Conservation (phyloP, 805 yeast genomes). For the Candida parachauliodes region DNA sequence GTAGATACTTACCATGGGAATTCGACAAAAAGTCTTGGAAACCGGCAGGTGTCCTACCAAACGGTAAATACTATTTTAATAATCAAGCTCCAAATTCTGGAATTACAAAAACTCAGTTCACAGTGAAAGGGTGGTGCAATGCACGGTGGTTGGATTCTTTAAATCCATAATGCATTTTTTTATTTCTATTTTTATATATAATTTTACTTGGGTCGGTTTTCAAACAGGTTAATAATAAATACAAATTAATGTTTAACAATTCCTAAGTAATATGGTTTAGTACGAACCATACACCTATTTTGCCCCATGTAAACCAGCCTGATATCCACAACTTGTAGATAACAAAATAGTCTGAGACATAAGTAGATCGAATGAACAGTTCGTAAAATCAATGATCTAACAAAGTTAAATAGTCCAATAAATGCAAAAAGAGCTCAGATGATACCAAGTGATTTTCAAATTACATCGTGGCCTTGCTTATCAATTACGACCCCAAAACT, state of each 20-base stretch:
- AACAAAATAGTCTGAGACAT: too few species aligned
- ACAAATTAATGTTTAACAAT: too few species aligned
- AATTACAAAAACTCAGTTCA: constrained; percentile 41
- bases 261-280: too few species aligned
- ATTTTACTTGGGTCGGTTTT: constrained; percentile 2
- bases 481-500: constrained; percentile 5
- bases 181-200: background rate
- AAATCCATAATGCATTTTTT: background rate
- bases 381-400: constrained; percentile 30
- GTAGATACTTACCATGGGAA: constrained; percentile 25
- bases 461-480: constrained; percentile 9
- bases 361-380: constrained; percentile 28
- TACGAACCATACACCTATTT: too few species aligned
- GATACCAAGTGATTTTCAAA: constrained; percentile 1
- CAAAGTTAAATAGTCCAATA: constrained; percentile 22
- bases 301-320: too few species aligned
- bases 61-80: constrained; percentile 18
- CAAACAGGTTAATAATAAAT: background rate
- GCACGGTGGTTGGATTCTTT: constrained; percentile 35
- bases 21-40: constrained; percentile 15
- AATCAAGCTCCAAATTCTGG: constrained; percentile 37
- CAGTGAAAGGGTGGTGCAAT: constrained; percentile 50
- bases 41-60: constrained; percentile 33
- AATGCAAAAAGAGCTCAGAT: constrained; percentile 14
- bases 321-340: too few species aligned